Evolutionary conservation across 805 yeast genomes (phyloP).

Genomic region (Candida fluviatilis): DNA sequence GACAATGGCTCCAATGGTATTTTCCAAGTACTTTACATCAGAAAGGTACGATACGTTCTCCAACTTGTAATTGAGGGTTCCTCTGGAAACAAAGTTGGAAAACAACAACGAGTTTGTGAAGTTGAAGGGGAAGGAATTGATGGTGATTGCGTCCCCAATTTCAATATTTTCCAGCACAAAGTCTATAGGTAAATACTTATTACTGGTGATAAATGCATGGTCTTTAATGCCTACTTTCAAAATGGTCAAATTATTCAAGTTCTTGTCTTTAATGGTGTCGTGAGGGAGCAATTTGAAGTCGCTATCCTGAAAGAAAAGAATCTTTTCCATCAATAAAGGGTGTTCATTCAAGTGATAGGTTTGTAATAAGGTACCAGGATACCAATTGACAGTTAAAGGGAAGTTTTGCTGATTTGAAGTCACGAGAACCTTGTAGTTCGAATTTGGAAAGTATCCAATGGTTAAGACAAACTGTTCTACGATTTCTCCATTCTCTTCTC

Average conservation of each 20-base stretch:
- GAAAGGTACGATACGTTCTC: constrained; percentile 23
- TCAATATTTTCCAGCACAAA: constrained; percentile 1
- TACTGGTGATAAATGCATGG: not conserved
- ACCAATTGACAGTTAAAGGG: constrained; percentile 9
- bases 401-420: constrained; percentile 1
- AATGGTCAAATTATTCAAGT: constrained; percentile 3
- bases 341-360: not conserved
- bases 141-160: constrained; percentile 12
- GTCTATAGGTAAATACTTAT: not conserved
- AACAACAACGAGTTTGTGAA: constrained; percentile 29
- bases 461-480: constrained; percentile 1
- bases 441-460: constrained; percentile 1
- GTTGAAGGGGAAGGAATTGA: constrained; percentile 24
- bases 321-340: not conserved
- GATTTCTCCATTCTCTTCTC: constrained; percentile 1
- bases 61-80: constrained; percentile 21
- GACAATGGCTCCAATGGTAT: constrained; percentile 41
- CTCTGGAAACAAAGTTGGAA: constrained; percentile 18
- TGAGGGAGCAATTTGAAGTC: constrained; percentile 17
- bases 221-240: constrained; percentile 3
- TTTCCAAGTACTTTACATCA: constrained; percentile 42
- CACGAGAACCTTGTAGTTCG: not conserved
- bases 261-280: constrained; percentile 7
- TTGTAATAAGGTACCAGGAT: constrained; percentile 2
- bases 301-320: constrained; percentile 12